phyloP scores from a whole-genome alignment of 306 rosid species.

The Urtica urens region DNA sequence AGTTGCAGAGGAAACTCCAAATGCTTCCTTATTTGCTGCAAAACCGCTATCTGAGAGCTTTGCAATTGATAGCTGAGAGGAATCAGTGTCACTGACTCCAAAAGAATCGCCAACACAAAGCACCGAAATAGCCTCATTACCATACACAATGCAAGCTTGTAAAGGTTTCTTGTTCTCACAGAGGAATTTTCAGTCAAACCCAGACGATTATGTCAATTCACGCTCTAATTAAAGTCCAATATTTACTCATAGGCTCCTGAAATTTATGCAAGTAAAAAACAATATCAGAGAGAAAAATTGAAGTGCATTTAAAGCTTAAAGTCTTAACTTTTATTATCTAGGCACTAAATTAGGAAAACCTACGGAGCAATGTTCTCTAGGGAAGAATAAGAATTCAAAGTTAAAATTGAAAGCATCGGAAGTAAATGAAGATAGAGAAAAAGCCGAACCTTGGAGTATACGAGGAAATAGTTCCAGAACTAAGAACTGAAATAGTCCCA shows the following conservation, averaged over 20 bases:
- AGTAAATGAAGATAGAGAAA: slow-evolving; percentile 11
- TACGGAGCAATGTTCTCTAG: slow-evolving; percentile 9
- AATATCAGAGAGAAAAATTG: neutral
- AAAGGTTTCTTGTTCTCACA: no score
- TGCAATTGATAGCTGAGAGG: slow-evolving; percentile 40
- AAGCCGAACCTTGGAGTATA: neutral
- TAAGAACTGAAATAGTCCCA: no score
- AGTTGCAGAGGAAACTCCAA: slow-evolving; percentile 59
- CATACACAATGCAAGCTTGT: no score
- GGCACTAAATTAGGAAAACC: slow-evolving; percentile 7
- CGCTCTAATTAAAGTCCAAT: neutral
- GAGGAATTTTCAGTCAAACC: neutral
- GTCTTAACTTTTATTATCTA: neutral
- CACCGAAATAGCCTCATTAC: slow-evolving; percentile 39
- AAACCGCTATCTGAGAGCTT: slow-evolving; percentile 41
- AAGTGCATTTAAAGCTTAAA: neutral
- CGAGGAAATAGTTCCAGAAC: no score
- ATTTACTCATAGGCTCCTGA: neutral
- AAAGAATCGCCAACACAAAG: slow-evolving; percentile 26
- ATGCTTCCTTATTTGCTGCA: slow-evolving; percentile 54
- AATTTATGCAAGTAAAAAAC: neutral
- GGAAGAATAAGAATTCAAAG: neutral
- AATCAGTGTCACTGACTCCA: slow-evolving; percentile 30
- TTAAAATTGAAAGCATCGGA: neutral
- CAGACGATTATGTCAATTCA: neutral